These are phyloP conservation scores for Globisporangium polare DNA, from an alignment of 352 stramenopile species.

Conservation along the genomic window DNA sequence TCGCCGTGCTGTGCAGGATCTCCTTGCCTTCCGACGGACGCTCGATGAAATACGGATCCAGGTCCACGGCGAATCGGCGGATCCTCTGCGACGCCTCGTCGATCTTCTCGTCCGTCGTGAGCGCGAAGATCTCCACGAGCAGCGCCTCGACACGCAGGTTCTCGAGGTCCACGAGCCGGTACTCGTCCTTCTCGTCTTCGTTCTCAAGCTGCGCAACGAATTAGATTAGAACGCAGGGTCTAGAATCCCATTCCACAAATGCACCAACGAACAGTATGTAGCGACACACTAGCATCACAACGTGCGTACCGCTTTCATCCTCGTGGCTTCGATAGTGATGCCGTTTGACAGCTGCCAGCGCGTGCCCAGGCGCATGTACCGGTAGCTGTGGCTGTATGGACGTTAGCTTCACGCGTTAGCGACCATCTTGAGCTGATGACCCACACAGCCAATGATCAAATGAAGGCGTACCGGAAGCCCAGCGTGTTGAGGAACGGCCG, in stretches of 20 bases:
- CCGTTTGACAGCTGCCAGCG: slow-evolving; percentile 81
- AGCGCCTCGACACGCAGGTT: slow-evolving; percentile 83
- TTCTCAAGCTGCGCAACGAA: slow-evolving; percentile 77
- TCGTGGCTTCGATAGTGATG: slow-evolving; percentile 79
- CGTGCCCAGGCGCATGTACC: slow-evolving; percentile 80
- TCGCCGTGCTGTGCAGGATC: slow-evolving; percentile 79
- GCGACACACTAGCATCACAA: too few relatives aligned
- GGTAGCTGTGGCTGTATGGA: slow-evolving; percentile 62
- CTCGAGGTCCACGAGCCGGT: slow-evolving; percentile 78
- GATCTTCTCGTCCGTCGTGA: slow-evolving; percentile 85
- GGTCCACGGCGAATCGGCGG: slow-evolving; percentile 70
- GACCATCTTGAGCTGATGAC: background rate
- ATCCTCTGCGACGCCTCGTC: slow-evolving; percentile 83
- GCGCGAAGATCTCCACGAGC: slow-evolving; percentile 78
- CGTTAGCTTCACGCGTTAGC: slow-evolving; percentile 1
- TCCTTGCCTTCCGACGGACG: slow-evolving; percentile 81
- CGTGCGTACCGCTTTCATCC: slow-evolving; percentile 82
- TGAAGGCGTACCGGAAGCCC: slow-evolving; percentile 56
- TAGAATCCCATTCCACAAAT: background rate
- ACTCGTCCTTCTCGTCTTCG: slow-evolving; percentile 80
- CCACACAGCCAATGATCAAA: background rate
- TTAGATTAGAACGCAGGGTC: background rate
- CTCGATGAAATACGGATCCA: slow-evolving; percentile 85
- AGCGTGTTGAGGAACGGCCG: slow-evolving; percentile 68
- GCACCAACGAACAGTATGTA: too few relatives aligned